Evolutionary conservation across 208 protist species (phyloP), one percentile per base, ranked within the genome.

Genomic region (Acanthamoeba rhysodes): DNA sequence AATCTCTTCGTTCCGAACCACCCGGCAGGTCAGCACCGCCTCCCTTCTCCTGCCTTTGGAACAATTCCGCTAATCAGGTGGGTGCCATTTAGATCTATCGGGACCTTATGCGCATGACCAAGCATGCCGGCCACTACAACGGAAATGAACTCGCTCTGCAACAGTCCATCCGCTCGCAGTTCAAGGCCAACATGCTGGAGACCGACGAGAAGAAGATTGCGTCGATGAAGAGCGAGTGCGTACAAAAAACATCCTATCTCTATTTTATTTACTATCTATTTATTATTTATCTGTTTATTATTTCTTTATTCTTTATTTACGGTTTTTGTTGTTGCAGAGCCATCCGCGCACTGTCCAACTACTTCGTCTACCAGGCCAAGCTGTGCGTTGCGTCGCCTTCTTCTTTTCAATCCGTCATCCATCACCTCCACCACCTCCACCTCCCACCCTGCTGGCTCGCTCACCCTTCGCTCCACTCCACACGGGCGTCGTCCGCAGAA

Each of bases 91-190:
- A 91, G 84, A 64, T 91, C 22, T 91, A 91, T n/a, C 84, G 84
- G 8, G 84, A 91, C 29, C 59, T 91, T 12, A 74, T 91, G 84
- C 84, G 84, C 22, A n/a, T 91, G n/a, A 72, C 84, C 5, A n/a
- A 45, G 16, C 84, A 91, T 70, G 84, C 84, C 27, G 84, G 84
- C 27, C 48, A 91, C 32, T 91, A 91, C 55, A 91, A 91, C 57
- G 22, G 41, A 10, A 91, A 91, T 10, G 84, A 91, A 55, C 55
- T 18, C 32, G 34, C 84, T 27, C 24, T 91, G 84, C 84, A 72
- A n/a, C n/a, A 37, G 5, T 53, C 59, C 62, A 72, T 91, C 8
- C 50, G 57, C n/a, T 34, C 84, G 29, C 84, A 91, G 37, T 91
- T 91, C 57, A 64, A 72, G 59, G 84, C 50, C 50, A 64, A 91